phyloP scores from a whole-genome alignment of 2,329 filamentous ascomycete genomes.

The Dactylonectria macrodidyma region DNA sequence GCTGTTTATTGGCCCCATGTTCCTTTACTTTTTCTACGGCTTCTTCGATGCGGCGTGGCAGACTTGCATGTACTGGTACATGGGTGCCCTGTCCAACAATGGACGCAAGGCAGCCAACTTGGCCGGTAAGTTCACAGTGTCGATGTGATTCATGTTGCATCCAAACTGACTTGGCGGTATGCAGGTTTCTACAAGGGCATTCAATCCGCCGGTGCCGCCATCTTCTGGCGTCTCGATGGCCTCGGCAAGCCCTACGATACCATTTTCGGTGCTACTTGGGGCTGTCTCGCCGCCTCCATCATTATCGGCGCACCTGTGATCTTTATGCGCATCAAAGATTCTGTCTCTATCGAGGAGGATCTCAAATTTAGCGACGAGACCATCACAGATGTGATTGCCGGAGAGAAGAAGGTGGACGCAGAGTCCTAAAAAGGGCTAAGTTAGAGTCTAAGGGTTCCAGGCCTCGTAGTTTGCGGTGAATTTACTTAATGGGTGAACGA shows the following conservation, averaged over 20 bases:
- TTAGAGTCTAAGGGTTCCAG: not conserved
- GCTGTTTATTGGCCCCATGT: slow-evolving; percentile 73
- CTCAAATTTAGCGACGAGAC: slow-evolving; percentile 90
- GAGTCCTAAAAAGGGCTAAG: slow-evolving; percentile 31
- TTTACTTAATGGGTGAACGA: slow-evolving; percentile 16
- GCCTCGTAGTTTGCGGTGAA: slow-evolving; percentile 11
- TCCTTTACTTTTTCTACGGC: slow-evolving; percentile 80
- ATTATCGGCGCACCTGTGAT: slow-evolving; percentile 85
- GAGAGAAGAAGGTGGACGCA: slow-evolving; percentile 35
- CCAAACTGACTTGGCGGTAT: slow-evolving; percentile 12
- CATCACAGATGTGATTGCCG: slow-evolving; percentile 73
- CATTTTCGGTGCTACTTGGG: slow-evolving; percentile 82
- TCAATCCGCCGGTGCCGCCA: slow-evolving; percentile 47
- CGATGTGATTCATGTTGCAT: not conserved
- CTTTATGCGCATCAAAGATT: slow-evolving; percentile 82
- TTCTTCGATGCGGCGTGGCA: slow-evolving; percentile 79
- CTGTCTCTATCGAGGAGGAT: slow-evolving; percentile 83
- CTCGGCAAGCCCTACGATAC: slow-evolving; percentile 70
- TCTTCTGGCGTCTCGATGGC: slow-evolving; percentile 48
- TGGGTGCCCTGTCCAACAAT: slow-evolving; percentile 93
- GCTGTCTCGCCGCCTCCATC: slow-evolving; percentile 78
- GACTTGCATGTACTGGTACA: slow-evolving; percentile 68
- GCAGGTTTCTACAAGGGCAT: slow-evolving; percentile 82
- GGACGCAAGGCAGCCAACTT: slow-evolving; percentile 91
- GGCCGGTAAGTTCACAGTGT: slow-evolving; percentile 53